Conservation (phyloP, 305 asterid species). For the Plantago coronopus region DNA sequence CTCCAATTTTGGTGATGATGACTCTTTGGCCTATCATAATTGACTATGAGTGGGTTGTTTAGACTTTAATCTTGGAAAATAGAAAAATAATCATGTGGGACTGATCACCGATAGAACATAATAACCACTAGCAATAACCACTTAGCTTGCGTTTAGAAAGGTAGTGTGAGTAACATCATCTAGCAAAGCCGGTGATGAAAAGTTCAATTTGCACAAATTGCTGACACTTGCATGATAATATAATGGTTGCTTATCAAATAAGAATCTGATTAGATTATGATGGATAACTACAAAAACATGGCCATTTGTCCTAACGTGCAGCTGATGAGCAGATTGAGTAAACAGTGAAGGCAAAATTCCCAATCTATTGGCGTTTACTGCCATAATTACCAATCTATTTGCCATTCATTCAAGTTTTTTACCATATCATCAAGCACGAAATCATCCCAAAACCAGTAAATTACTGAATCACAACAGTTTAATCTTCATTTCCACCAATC, state of each 20-base stretch:
- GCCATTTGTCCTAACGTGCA: not conserved
- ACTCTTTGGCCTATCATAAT: not conserved
- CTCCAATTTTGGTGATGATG: not conserved
- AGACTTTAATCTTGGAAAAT: not conserved
- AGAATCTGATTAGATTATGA: not conserved
- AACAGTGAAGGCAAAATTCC: not conserved
- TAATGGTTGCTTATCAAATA: not conserved
- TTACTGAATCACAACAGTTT: too few species aligned
- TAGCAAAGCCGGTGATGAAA: not conserved
- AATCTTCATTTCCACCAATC: too few species aligned
- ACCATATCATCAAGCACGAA: not conserved
- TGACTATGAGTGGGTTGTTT: not conserved
- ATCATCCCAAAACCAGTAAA: not conserved
- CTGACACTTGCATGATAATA: not conserved
- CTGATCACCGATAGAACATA: too few species aligned
- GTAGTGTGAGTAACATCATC: too few species aligned
- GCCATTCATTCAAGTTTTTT: not conserved
- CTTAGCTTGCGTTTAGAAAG: not conserved
- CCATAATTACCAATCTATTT: not conserved
- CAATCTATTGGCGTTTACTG: not conserved
- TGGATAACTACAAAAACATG: not conserved
- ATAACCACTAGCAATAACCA: not conserved
- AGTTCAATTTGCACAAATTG: not conserved
- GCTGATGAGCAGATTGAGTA: not conserved
- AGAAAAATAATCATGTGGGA: not conserved